Percentiles rank a stretch among this genome's conserved stretches.
Conservation (phyloP, 208 protist genomes). For the Naegleria fowleri region DNA sequence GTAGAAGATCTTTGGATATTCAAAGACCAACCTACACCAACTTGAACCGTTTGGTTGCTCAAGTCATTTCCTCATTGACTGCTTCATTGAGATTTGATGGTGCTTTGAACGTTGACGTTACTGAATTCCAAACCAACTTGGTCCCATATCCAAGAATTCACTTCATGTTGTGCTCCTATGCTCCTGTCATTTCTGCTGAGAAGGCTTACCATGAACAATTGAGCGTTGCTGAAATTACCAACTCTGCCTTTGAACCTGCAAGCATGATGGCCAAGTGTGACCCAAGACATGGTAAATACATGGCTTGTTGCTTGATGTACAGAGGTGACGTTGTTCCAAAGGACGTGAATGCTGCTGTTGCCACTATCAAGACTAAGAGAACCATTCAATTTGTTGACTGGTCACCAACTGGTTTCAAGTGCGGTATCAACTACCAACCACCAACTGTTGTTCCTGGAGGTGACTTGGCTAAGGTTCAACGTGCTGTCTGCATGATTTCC, state of each 20-base stretch:
- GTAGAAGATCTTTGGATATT: constrained; percentile 70
- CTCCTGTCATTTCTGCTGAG: constrained; percentile 61
- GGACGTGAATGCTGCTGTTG: constrained; percentile 75
- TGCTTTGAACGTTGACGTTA: constrained; percentile 86
- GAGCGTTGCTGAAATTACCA: constrained; percentile 79
- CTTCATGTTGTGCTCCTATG: constrained; percentile 78
- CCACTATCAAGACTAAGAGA: constrained; percentile 79
- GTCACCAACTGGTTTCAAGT: constrained; percentile 95
- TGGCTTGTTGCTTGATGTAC: constrained; percentile 87
- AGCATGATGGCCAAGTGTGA: constrained; percentile 83
- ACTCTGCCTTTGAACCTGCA: constrained; percentile 70
- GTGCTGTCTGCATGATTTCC: constrained; percentile 88
- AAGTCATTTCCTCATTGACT: constrained; percentile 84
- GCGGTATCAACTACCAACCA: constrained; percentile 94
- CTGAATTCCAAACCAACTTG: constrained; percentile 92
- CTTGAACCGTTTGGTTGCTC: constrained; percentile 82
- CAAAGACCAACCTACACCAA: constrained; percentile 84
- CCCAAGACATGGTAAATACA: constrained; percentile 82
- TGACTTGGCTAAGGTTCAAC: constrained; percentile 81
- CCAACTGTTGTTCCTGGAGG: constrained; percentile 81
- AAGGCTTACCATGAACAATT: constrained; percentile 77
- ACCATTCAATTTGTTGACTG: constrained; percentile 89
- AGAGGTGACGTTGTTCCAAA: constrained; percentile 86
- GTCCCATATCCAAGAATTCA: constrained; percentile 92
- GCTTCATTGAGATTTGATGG: constrained; percentile 85